Base-by-base conservation (phyloP, 495 filamentous ascomycete genomes). In the Penicillium parvum region DNA sequence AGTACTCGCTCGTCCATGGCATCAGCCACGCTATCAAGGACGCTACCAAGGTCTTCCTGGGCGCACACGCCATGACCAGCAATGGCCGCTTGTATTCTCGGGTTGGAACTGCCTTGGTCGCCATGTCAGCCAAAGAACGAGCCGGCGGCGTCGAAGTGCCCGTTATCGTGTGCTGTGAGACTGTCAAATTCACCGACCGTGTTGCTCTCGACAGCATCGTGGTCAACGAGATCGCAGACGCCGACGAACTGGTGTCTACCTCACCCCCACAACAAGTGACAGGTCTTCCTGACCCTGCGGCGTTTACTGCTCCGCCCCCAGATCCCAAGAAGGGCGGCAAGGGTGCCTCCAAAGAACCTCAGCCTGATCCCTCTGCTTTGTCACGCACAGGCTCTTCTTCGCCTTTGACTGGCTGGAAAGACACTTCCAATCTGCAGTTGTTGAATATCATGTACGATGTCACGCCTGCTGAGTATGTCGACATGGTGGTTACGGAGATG, bases 381-480 rank as follows among this genome's bases (percentile, higher is more conserved):
- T 26, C 42, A 16, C 41, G 54, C 17, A 36, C 25, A 12, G 26
- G 40, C 8, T 49, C 55, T 4, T 20, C 49, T 2, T 69, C 74
- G 30, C 60, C 69, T 0, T 53, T 88, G 18, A 58, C 59, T 19
- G 72, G 75, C 30, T 87, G 85, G 82, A 66, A 65, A 23, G 76
- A 83, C 7, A 73, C 75, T 10, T 66, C 75, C 11, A 81, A 81
- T 40, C 61, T 87, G 29, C 83, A 88, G 54, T 69, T 86, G 5
- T 79, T 92, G 44, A 88, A 95, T 53, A 71, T 95, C 47, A 78
- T 96, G 75, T 96, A 90, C 52, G 92, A 98, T 67, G 88, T 91
- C 27, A 97, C 92, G 8, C 88, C 86, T n/a, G 86, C 85, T 4
- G 83, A 88, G 45, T 91, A 86, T 49, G 82, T 97, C 34, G 81